Evolutionary conservation across 2,329 filamentous ascomycete species (phyloP).

Genomic region (Fusarium xylarioides): DNA sequence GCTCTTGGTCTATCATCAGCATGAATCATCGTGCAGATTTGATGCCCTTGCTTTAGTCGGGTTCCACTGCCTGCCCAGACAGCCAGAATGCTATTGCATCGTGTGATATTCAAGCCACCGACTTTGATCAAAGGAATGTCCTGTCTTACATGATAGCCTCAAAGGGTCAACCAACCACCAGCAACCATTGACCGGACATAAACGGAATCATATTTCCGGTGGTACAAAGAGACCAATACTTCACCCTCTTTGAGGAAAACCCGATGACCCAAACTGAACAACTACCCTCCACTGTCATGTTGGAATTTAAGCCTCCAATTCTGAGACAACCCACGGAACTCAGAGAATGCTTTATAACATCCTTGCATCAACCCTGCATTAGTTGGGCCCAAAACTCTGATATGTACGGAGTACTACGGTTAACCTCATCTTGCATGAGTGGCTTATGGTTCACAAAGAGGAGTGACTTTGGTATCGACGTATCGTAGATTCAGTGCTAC

Average conservation of each 20-base stretch:
- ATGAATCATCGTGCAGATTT: slow-evolving; percentile 14
- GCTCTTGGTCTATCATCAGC: not conserved
- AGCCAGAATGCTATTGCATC: not conserved
- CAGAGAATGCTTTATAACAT: slow-evolving; percentile 22
- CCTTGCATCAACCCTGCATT: slow-evolving; percentile 31
- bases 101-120: slow-evolving; percentile 12
- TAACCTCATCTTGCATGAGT: not conserved
- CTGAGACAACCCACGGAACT: slow-evolving; percentile 19
- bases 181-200: not conserved
- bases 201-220: not conserved
- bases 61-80: not conserved
- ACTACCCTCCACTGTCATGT: not conserved
- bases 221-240: not conserved
- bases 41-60: not conserved
- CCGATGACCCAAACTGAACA: not conserved
- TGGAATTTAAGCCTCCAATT: slow-evolving; percentile 23
- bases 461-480: not conserved
- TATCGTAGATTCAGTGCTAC: slow-evolving; percentile 17
- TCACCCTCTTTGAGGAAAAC: not conserved
- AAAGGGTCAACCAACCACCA: not conserved
- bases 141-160: slow-evolving; percentile 27
- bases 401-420: not conserved
- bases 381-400: not conserved
- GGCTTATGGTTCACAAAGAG: slow-evolving; percentile 3
- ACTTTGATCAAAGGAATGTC: slow-evolving; percentile 27